A percentile compares a stretch with the other conserved stretches of the same genome.
These are phyloP conservation scores for Plasmopara viticola DNA, from an alignment of 352 stramenopile genomes.

Conservation along the genomic window DNA sequence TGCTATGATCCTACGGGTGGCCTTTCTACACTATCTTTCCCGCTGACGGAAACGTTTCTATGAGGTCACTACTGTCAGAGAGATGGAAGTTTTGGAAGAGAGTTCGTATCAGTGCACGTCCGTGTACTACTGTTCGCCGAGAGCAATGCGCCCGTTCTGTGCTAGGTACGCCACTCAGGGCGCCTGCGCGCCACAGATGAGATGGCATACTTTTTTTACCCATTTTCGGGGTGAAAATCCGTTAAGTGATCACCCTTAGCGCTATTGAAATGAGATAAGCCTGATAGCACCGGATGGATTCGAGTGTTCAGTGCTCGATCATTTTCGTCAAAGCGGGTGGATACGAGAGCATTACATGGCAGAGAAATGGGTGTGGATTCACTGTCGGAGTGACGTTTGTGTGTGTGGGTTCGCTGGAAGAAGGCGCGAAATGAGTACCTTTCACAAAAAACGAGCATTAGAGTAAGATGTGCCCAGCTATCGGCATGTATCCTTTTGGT, in stretches of 20 bases:
- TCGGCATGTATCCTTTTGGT: too few relatives aligned
- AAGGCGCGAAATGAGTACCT: too few relatives aligned
- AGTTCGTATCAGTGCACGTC: slow-evolving; percentile 22
- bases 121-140: background rate
- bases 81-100: slow-evolving; percentile 5
- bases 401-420: too few relatives aligned
- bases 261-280: too few relatives aligned
- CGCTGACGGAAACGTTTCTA: slow-evolving; percentile 4
- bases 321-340: too few relatives aligned
- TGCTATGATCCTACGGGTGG: slow-evolving; percentile 18
- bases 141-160: slow-evolving; percentile 1
- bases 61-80: slow-evolving; percentile 4
- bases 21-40: slow-evolving; percentile 11
- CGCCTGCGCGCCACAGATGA: slow-evolving; percentile 16
- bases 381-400: too few relatives aligned
- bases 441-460: too few relatives aligned
- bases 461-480: too few relatives aligned
- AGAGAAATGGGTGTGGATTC: too few relatives aligned
- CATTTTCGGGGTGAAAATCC: slow-evolving; percentile 2
- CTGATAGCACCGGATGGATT: too few relatives aligned
- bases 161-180: slow-evolving; percentile 15
- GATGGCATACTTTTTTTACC: background rate
- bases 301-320: too few relatives aligned
- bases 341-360: too few relatives aligned
- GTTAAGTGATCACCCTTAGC: background rate